These are phyloP conservation scores for Acacia melanoxylon DNA, from an alignment of 306 rosid species.

Conservation along the genomic window DNA sequence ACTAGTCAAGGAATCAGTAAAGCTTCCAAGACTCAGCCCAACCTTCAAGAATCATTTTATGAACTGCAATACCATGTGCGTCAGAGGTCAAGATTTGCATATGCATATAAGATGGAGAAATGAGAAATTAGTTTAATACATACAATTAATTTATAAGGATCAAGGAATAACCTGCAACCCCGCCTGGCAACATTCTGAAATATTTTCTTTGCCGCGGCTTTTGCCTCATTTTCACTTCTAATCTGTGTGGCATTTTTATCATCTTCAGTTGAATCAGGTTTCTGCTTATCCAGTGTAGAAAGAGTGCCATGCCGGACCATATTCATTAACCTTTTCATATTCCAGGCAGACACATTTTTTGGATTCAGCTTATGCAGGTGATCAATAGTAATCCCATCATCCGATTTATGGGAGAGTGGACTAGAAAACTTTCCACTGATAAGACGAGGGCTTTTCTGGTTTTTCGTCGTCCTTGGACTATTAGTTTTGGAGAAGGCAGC, in stretches of 20 bases:
- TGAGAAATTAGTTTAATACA: not conserved
- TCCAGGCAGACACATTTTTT: slow-evolving; percentile 74
- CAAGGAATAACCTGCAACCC: slow-evolving; percentile 50
- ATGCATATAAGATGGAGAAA: not conserved
- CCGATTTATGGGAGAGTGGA: slow-evolving; percentile 38
- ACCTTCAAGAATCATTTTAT: not conserved
- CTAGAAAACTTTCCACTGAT: slow-evolving; percentile 47
- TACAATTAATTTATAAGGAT: not conserved
- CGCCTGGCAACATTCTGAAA: slow-evolving; percentile 63
- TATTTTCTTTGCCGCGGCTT: slow-evolving; percentile 68
- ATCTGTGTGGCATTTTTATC: slow-evolving; percentile 50
- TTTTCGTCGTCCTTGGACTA: slow-evolving; percentile 49
- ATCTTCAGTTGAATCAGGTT: slow-evolving; percentile 39
- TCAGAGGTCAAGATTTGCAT: not conserved
- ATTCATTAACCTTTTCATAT: slow-evolving; percentile 73
- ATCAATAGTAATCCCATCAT: slow-evolving; percentile 55
- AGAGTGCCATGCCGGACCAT: slow-evolving; percentile 58
- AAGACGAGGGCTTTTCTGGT: slow-evolving; percentile 37
- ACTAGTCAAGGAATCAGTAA: not conserved
- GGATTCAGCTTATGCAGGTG: slow-evolving; percentile 64
- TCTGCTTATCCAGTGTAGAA: slow-evolving; percentile 58
- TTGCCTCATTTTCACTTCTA: slow-evolving; percentile 62
- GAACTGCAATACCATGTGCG: not conserved
- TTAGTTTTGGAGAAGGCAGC: slow-evolving; percentile 35
- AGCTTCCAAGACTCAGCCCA: not conserved